Base-by-base conservation (phyloP, 257 asterid species). In the Gardenia jasminoides region DNA sequence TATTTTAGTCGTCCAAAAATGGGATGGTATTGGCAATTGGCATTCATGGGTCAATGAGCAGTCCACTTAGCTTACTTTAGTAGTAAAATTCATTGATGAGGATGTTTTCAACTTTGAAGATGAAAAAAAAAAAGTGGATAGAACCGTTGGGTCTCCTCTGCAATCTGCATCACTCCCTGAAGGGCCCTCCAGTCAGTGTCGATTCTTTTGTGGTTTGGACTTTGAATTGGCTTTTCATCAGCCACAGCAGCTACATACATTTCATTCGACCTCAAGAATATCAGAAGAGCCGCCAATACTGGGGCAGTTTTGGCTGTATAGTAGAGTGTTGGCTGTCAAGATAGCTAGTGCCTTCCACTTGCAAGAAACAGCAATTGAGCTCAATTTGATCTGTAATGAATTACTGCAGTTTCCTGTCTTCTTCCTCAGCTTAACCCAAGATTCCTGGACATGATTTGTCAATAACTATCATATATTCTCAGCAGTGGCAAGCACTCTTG, bases 221-320 rank as follows among this genome's bases (percentile, higher is more conserved):
- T 52, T 15, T 54, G 7, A 31, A 26, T 62, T 56, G 68, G 67
- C 78, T 20, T 54, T 74, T 54, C 68, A 41, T 22, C 17, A 6
- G 10, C 78, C 24, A 28, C 3, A 50, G 39, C 48, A 31, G 67
- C 54, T 20, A 20, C 20, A 1, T 28, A 24, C 33, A 19, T 36
- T 70, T 73, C 50, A 19, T 36, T 70, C 61, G 33, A 26, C n/a
- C 76, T 48, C 4, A 13, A 17, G n/a, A 16, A 73, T 20, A 10
- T 73, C n/a, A 22, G 28, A 54, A 24, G 78, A 74, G 78, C 54
- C 78, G 78, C 78, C 78, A 33, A 33, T 19, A 54, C 28, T 8
- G 1, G 1, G 3, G 30, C 41, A 11, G 6, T 9, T 10, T 31
- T n/a, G 11, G 36, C 33, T 24, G 41, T 54, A 30, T 28, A 72